A percentile compares a stretch with the other conserved stretches of the same genome.
Evolutionary conservation across 306 rosid species (phyloP).

Genomic region (Adenanthera pavonina): DNA sequence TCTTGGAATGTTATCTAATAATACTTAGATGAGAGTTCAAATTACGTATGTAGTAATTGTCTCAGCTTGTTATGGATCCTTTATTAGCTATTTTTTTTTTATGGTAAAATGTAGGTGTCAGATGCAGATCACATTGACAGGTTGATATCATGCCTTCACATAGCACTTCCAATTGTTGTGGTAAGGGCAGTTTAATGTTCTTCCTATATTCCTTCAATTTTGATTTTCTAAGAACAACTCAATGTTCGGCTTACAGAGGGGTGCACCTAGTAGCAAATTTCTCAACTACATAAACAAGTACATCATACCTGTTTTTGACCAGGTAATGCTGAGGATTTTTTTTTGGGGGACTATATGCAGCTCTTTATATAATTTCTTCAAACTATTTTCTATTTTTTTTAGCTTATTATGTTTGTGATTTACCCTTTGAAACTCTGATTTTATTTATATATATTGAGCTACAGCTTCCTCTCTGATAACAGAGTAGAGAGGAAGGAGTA

Average conservation of each 20-base stretch:
- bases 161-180: slow-evolving; percentile 97
- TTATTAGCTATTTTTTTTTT: background rate
- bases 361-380: background rate
- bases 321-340: slow-evolving; percentile 58
- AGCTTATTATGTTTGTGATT: background rate
- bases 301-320: slow-evolving; percentile 87
- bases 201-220: slow-evolving; percentile 4
- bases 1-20: background rate
- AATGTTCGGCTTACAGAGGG: slow-evolving; percentile 59
- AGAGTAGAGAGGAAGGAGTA: background rate
- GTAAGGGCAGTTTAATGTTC: slow-evolving; percentile 50
- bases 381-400: background rate
- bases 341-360: slow-evolving; percentile 21
- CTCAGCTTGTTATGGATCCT: slow-evolving; percentile 2
- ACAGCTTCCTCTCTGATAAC: background rate
- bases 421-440: background rate
- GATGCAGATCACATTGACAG: slow-evolving; percentile 97
- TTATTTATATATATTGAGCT: background rate
- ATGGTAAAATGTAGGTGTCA: slow-evolving; percentile 66
- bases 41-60: background rate
- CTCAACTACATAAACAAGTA: slow-evolving; percentile 82
- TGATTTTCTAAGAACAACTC: slow-evolving; percentile 20
- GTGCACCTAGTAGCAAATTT: slow-evolving; percentile 94
- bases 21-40: slow-evolving; percentile 24
- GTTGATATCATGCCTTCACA: slow-evolving; percentile 90